Conservation (phyloP, 73 alveolate genomes). For the Durusdinium trenchii region DNA sequence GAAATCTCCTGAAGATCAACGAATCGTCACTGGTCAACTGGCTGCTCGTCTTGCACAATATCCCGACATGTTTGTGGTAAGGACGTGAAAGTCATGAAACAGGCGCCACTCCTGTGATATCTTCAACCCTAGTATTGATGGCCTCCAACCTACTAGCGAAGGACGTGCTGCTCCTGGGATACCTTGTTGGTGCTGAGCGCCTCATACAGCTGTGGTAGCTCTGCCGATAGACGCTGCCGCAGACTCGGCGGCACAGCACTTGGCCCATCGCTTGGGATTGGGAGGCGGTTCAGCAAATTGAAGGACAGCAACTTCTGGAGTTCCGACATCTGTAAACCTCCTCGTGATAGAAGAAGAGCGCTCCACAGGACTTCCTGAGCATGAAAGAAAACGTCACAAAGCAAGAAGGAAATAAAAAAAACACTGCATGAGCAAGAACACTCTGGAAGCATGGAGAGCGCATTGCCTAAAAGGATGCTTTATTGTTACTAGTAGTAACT, state of each 20-base stretch:
- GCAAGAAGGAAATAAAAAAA: no score
- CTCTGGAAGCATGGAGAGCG: no score
- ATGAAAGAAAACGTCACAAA: neutral
- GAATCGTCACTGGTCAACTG: no score
- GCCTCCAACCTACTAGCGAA: neutral
- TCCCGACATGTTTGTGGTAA: no score
- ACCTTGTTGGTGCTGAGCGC: neutral
- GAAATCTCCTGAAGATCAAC: no score
- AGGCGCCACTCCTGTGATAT: no score
- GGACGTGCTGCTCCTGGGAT: neutral
- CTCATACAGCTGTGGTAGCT: neutral
- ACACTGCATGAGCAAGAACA: no score
- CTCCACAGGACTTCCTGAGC: slow-evolving; percentile 78
- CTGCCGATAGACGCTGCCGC: slow-evolving; percentile 52
- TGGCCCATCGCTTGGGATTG: neutral
- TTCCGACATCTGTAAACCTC: no score
- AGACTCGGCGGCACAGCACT: neutral
- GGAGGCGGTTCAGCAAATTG: neutral
- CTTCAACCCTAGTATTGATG: no score
- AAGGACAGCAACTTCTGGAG: neutral
- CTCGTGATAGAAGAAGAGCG: slow-evolving; percentile 25
- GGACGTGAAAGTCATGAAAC: no score
- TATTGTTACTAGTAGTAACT: no score
- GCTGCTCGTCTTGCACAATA: neutral
- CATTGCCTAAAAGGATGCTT: no score